Evolutionary conservation across 2,329 filamentous ascomycete species (phyloP), one percentile per base, ranked within the genome.

Genomic region (Colletotrichum horii): DNA sequence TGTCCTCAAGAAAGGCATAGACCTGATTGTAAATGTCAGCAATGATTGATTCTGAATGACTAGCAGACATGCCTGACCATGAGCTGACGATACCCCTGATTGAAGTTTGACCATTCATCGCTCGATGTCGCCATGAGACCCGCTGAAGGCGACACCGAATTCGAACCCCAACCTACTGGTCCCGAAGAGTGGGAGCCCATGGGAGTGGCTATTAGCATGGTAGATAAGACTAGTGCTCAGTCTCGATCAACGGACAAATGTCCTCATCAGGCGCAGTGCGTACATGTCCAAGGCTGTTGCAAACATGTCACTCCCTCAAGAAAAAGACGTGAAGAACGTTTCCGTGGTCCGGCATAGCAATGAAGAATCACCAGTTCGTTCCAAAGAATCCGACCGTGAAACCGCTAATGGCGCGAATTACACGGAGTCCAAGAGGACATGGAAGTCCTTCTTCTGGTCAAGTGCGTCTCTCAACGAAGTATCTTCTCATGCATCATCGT

Each of bases 401-500:
- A 24, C 30, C n/a, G 16, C 61, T 9, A 70, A 69, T 24, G 56
- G 24, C 15, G 32, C 55, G 22, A 38, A 12, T 8, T 74, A 76
- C 16, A 64, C 22, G 6, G 90, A 77, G 88, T 91, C 22, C 82
- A 90, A 82, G 88, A 91, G 78, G 24, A 81, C 79, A 0, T 81
- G 80, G 80, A 77, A 70, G 64, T 79, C 79, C 1, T 79, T 72
- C 34, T 32, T 81, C 62, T 81, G 79, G 80, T 80, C 79, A 4
- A 76, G 80, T 81, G 43, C 61, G 80, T 70, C 2, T 2, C 26
- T 15, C 8, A 61, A 12, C 60, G 8, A 36, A n/a, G 60, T 22
- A 30, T 24, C n/a, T 22, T 52, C n/a, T 22, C 38, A 52, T 22
- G 11, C 12, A n/a, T 43, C 2, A 32, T 14, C 9, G 28, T 11